These are phyloP conservation scores for Metarhizium album DNA, from an alignment of 2,329 filamentous ascomycete species.

Conservation along the genomic window DNA sequence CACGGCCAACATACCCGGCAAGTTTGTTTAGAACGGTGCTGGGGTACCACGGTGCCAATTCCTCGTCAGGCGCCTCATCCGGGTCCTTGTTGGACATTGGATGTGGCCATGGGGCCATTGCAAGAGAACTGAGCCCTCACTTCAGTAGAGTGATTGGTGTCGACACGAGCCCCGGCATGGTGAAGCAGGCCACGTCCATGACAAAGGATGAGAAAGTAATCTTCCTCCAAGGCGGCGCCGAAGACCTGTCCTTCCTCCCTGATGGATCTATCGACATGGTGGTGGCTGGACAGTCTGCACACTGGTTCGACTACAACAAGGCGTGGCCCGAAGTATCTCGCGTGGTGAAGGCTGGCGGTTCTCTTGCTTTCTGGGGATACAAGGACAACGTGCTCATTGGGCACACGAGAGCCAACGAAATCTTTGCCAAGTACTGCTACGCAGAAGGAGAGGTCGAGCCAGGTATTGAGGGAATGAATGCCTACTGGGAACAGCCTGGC, in stretches of 20 bases:
- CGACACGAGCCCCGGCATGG: constrained; percentile 49
- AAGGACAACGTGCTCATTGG: constrained; percentile 51
- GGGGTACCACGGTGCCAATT: constrained; percentile 35
- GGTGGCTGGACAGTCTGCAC: constrained; percentile 45
- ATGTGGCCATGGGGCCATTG: constrained; percentile 49
- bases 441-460: constrained; percentile 32
- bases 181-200: constrained; percentile 34
- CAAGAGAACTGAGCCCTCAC: constrained; percentile 39
- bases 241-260: constrained; percentile 39
- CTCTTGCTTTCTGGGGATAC: constrained; percentile 56
- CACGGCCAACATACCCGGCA: constrained; percentile 47
- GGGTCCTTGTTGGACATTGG: constrained; percentile 46
- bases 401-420: constrained; percentile 36
- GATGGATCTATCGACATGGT: constrained; percentile 41
- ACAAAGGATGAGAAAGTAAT: constrained; percentile 32
- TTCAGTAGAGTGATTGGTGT: constrained; percentile 42
- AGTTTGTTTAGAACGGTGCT: constrained; percentile 43
- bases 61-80: constrained; percentile 13
- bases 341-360: constrained; percentile 43
- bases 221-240: constrained; percentile 40
- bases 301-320: constrained; percentile 52
- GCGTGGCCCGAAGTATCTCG: constrained; percentile 45
- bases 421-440: constrained; percentile 47
- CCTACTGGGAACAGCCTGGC: constrained; percentile 52
- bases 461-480: constrained; percentile 39